phyloP scores from a whole-genome alignment of 1,139 yeast species.

The Meyerozyma sp. region DNA sequence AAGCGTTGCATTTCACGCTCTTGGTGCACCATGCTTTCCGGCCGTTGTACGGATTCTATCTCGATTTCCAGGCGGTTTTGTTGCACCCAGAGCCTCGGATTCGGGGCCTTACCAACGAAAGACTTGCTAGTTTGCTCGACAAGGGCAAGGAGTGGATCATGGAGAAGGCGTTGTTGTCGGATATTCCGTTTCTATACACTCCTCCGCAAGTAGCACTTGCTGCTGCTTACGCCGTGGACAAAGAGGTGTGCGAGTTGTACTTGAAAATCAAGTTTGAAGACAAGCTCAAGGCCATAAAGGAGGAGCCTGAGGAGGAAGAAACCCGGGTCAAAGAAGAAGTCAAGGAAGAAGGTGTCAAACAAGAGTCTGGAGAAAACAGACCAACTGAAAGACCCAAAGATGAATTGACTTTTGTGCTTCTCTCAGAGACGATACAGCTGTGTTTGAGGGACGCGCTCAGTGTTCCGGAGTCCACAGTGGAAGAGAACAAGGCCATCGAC shows the following conservation, averaged over 20 bases:
- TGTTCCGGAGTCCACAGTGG: constrained; percentile 44
- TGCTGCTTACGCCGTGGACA: constrained; percentile 65
- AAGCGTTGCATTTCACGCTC: constrained; percentile 71
- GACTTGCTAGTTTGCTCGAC: constrained; percentile 58
- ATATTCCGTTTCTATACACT: constrained; percentile 69
- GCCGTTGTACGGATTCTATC: constrained; percentile 86
- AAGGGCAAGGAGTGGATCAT: constrained; percentile 59
- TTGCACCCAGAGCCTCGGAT: constrained; percentile 30
- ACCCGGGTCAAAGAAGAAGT: constrained; percentile 7
- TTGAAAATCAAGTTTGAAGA: constrained; percentile 50
- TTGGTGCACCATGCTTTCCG: constrained; percentile 84
- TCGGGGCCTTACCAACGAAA: constrained; percentile 36
- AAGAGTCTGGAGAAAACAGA: neutral
- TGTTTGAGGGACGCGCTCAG: constrained; percentile 46
- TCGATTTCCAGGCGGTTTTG: constrained; percentile 73
- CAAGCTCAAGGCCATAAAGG: constrained; percentile 10
- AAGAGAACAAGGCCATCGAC: constrained; percentile 58
- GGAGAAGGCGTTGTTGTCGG: constrained; percentile 62
- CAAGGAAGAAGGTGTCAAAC: neutral
- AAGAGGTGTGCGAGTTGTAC: constrained; percentile 60
- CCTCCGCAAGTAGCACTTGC: constrained; percentile 97
- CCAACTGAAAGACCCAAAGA: neutral
- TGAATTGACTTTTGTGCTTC: neutral
- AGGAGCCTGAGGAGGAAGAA: constrained; percentile 13
- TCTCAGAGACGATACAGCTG: constrained; percentile 27